Evolutionary conservation across 2,329 filamentous ascomycete genomes (phyloP), one percentile per base, ranked within the genome.

Genomic region (Fusarium siculi): DNA sequence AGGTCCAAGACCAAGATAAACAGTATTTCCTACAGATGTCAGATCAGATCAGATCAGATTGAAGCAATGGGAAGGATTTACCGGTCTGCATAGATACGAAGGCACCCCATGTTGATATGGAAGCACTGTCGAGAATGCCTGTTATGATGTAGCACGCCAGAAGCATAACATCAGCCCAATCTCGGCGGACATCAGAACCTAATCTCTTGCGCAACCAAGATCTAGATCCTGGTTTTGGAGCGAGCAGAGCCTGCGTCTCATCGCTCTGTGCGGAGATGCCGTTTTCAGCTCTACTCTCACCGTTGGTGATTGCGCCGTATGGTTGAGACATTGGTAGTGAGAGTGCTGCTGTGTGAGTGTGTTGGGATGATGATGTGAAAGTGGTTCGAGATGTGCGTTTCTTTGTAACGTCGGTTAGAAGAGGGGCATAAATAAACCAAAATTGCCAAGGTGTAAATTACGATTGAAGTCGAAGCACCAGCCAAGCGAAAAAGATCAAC

Each of bases 21-120:
- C 89, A 9, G 93, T 95, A 81, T 96, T 96, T 65, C 92, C 88
- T 90, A 9, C 15, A 12, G 19, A n/a, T 1, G 47, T 47, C 23
- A 54, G 36, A 30, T 53, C n/a, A 49, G 32, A 46, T 32, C n/a
- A 30, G 19, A 46, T n/a, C 3, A 2, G 7, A 40, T 14, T 40
- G 19, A 21, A 30, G 2, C 4, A 4, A 19, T 1, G 12, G 18
- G n/a, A 19, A 11, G 9, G 5, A 5, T 83, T 68, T 77, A 89
- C 92, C 93, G 37, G 93, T 95, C 79, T 95, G 93, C 93, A 95
- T 95, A 76, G 91, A 93, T 44, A 94, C 93, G 76, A 96, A 96
- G 6, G 91, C 91, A 18, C 93, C 92, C 91, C 92, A 95, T 46
- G 92, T 92, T 64, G 91, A 92, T 52, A 93, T 92, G 5, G 92